Percentiles rank a stretch among this genome's conserved stretches.
phyloP scores from a whole-genome alignment of 192 early-diverging fungal species.

The Pilobolus umbonatus region DNA sequence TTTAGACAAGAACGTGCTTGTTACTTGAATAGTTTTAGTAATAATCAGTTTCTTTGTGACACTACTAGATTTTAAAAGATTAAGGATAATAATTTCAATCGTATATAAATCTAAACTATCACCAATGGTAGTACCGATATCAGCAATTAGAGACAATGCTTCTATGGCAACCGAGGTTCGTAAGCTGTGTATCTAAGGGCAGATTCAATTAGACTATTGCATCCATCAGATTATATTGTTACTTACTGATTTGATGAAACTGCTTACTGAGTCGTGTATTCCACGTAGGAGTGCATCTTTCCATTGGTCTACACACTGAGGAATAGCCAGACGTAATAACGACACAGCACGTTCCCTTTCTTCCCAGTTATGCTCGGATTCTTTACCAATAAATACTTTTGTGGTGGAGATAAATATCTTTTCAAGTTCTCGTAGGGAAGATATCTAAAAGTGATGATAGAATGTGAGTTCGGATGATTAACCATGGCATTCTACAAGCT shows the following conservation, averaged over 20 bases:
- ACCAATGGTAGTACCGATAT: constrained; percentile 26
- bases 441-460: constrained; percentile 8
- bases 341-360: constrained; percentile 18
- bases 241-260: constrained; percentile 23
- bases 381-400: constrained; percentile 26
- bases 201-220: background rate
- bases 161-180: constrained; percentile 31
- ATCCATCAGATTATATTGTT: background rate
- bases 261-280: constrained; percentile 9
- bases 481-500: too few species aligned
- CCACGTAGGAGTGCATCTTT: constrained; percentile 7
- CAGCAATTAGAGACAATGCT: constrained; percentile 17
- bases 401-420: constrained; percentile 5
- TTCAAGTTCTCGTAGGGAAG: constrained; percentile 16
- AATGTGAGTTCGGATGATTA: too few species aligned
- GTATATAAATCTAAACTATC: constrained; percentile 27
- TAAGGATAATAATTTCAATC: constrained; percentile 27
- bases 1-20: constrained; percentile 20
- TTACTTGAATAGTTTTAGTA: constrained; percentile 9
- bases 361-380: constrained; percentile 34
- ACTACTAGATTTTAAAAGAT: constrained; percentile 19
- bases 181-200: constrained; percentile 32
- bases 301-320: constrained; percentile 8
- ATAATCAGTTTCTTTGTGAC: constrained; percentile 32
- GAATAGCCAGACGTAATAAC: constrained; percentile 13